phyloP scores from a whole-genome alignment of 1,284 basidiomycete genomes.

The Pseudozyma sp. region DNA sequence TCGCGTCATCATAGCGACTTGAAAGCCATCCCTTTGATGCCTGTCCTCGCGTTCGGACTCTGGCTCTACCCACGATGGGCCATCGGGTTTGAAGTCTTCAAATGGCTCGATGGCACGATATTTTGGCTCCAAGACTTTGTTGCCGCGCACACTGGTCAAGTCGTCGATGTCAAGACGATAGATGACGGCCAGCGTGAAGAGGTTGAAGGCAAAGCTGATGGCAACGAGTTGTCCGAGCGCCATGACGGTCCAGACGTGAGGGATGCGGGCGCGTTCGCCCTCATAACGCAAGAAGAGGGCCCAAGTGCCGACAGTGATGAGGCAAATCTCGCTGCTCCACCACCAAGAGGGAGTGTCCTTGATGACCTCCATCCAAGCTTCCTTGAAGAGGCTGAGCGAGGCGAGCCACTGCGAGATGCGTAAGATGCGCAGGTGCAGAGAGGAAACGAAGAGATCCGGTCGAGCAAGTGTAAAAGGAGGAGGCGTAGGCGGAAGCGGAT shows the following conservation, averaged over 20 bases:
- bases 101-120: constrained; percentile 17
- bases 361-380: constrained; percentile 75
- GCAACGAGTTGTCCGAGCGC: constrained; percentile 80
- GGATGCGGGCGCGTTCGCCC: constrained; percentile 73
- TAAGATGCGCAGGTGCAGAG: constrained; percentile 66
- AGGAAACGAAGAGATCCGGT: constrained; percentile 51
- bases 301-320: constrained; percentile 77
- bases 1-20: not conserved
- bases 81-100: not conserved
- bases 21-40: not conserved
- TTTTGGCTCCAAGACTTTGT: constrained; percentile 11
- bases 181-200: constrained; percentile 76
- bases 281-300: constrained; percentile 75
- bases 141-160: constrained; percentile 13
- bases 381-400: constrained; percentile 76
- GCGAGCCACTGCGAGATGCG: constrained; percentile 74
- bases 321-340: constrained; percentile 80
- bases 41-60: not conserved
- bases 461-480: constrained; percentile 20
- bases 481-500: constrained; percentile 29
- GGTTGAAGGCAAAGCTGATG: constrained; percentile 77
- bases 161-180: constrained; percentile 66
- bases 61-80: not conserved
- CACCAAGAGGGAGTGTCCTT: constrained; percentile 75
- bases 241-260: constrained; percentile 78